Evolutionary conservation across 2,329 filamentous ascomycete species (phyloP), one percentile per base, ranked within the genome.

Genomic region (Grosmannia penicillata): DNA sequence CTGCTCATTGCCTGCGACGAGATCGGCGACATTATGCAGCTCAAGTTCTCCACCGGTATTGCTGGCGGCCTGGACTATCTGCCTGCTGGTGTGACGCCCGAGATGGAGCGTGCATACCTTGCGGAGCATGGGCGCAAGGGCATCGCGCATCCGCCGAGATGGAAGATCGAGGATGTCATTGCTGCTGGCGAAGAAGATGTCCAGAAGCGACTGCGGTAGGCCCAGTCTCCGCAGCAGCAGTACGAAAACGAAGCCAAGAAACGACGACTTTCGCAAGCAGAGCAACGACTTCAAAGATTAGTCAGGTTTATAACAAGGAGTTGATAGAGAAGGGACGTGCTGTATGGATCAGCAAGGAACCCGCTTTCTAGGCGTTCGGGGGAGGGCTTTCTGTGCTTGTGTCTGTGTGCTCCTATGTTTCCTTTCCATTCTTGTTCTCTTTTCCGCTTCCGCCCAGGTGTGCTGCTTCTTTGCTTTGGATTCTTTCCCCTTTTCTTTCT

Each of bases 41-140:
- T 98, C 55, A 96, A 95, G 64, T 95, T 93, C 62, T 93, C 86
- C n/a, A 93, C 83, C 13, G 91, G 91, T 48, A 75, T 95, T 51
- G 89, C 91, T 11, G 91, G 91, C 47, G 91, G 91, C 41, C 75
- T 82, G 27, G 73, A 84, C 36, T 78, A 82, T 8, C 67, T 89
- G 3, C 77, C 78, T 4, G 79, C 82, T 26, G 81, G 75, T 14
- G 67, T 84, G 28, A 70, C 72, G 0, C 68, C 75, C 9, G 76
- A 89, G 53, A 76, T 79, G 55, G 82, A 93, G 58, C 65, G 70
- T 45, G 74, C 82, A 50, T 75, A 75, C 68, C 65, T 70, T 40
- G 68, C 67, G 50, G 65, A 66, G 39, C 72, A 70, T 34, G 72
- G 72, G 29, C 58, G 87, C 15, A 72, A 83, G 47, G 80, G 84